phyloP scores from a whole-genome alignment of 768 basidiomycete species.

The Hygrocybe punicea region DNA sequence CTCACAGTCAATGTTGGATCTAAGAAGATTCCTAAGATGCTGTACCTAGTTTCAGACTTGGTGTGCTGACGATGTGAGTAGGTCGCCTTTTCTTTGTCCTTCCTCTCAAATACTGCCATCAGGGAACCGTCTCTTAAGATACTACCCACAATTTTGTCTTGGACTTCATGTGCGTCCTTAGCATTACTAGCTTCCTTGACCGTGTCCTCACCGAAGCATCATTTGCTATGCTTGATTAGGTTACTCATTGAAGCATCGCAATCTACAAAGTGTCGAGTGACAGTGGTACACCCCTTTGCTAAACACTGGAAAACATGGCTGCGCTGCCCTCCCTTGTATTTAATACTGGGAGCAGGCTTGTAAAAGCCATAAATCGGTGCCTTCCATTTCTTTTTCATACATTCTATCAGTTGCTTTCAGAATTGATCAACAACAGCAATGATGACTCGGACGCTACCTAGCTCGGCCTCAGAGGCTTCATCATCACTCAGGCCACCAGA shows the following conservation, averaged over 20 bases:
- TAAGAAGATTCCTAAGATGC: constrained; percentile 1
- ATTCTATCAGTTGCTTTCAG: no score
- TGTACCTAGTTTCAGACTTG: constrained; percentile 21
- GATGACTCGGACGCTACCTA: no score
- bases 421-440: no score
- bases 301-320: constrained; percentile 28
- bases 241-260: constrained; percentile 26
- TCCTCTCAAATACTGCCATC: constrained; percentile 28
- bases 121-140: constrained; percentile 19
- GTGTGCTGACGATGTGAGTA: constrained; percentile 28
- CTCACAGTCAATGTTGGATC: background rate
- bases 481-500: no score
- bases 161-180: constrained; percentile 1
- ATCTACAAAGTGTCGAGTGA: constrained; percentile 22
- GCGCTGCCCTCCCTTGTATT: constrained; percentile 15
- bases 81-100: constrained; percentile 27
- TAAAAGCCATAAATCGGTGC: constrained; percentile 37
- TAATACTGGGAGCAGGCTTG: constrained; percentile 18
- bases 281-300: constrained; percentile 18
- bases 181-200: constrained; percentile 10
- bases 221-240: constrained; percentile 24
- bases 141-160: constrained; percentile 5
- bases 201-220: constrained; percentile 34
- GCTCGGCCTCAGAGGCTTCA: no score
- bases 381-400: constrained; percentile 27